These are phyloP conservation scores for Rhodocollybia butyracea DNA, from an alignment of 768 basidiomycete species.

Conservation along the genomic window DNA sequence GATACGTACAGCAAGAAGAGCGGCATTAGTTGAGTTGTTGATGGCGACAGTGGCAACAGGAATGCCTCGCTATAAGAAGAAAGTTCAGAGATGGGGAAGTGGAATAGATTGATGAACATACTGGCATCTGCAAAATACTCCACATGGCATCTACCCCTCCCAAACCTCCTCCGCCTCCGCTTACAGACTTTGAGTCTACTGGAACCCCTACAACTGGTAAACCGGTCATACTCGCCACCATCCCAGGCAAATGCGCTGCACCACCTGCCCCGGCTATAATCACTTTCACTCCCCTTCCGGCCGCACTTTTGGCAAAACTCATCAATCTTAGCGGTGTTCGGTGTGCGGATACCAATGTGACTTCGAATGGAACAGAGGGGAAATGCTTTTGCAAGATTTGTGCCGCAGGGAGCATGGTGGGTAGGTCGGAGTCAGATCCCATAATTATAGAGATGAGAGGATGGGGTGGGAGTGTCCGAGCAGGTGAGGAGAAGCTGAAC, in stretches of 20 bases:
- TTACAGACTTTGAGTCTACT: conserved; percentile 43
- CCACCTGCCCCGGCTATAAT: conserved; percentile 98
- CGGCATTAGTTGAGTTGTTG: conserved; percentile 93
- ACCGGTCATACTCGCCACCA: conserved; percentile 94
- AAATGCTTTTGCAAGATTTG: conserved; percentile 62
- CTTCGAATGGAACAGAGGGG: conserved; percentile 84
- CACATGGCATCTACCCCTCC: conserved; percentile 97
- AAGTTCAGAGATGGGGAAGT: not conserved
- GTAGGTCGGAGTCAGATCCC: conserved; percentile 98
- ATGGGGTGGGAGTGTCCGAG: conserved; percentile 55
- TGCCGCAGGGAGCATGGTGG: conserved; percentile 87
- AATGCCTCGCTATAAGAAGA: conserved; percentile 71
- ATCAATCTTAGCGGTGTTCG: conserved; percentile 87
- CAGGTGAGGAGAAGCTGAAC: conserved; percentile 34
- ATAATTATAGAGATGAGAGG: conserved; percentile 94
- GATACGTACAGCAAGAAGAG: conserved; percentile 88
- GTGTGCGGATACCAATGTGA: conserved; percentile 96
- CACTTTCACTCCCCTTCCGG: conserved; percentile 58
- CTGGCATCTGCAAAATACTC: conserved; percentile 99
- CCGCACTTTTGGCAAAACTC: conserved; percentile 76
- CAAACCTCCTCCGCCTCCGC: conserved; percentile 70
- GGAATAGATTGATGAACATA: conserved; percentile 37
- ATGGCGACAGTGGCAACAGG: conserved; percentile 98
- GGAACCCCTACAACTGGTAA: conserved; percentile 96
- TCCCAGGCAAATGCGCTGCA: conserved; percentile 95